Conservation (phyloP, 164 flowering plant genomes). For the Protea cynaroides region DNA sequence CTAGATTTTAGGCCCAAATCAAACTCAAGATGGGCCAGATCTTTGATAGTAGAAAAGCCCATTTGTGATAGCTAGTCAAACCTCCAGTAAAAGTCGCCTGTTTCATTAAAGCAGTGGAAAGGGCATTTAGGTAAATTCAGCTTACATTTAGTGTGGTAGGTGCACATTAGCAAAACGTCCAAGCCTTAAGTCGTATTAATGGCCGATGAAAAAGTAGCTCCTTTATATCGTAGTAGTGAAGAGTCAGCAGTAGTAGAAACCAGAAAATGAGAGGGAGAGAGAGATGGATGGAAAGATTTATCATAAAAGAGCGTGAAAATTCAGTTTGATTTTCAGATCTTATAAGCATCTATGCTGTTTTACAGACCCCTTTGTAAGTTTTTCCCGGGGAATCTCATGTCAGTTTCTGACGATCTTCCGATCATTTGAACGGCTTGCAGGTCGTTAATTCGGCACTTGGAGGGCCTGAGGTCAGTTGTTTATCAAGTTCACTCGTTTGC, state of each 20-base stretch:
- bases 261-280: too few species aligned
- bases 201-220: conserved; percentile 8
- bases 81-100: too few species aligned
- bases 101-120: too few species aligned
- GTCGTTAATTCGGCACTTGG: background rate
- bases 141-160: conserved; percentile 10
- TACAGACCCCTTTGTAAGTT: conserved; percentile 1
- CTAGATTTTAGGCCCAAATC: too few species aligned
- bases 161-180: conserved; percentile 13
- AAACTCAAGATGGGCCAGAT: too few species aligned
- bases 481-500: background rate
- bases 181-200: conserved; percentile 7
- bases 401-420: conserved; percentile 3
- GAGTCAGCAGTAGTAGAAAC: background rate
- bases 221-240: background rate
- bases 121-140: background rate
- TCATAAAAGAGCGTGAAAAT: conserved; percentile 15
- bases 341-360: conserved; percentile 6
- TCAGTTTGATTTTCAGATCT: conserved; percentile 16
- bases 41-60: too few species aligned
- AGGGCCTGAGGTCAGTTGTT: conserved; percentile 7
- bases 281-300: background rate
- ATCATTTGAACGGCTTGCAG: conserved; percentile 1
- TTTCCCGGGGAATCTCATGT: background rate
- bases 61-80: too few species aligned